phyloP scores from a whole-genome alignment of 2,329 filamentous ascomycete species.

The Amphichorda felina region DNA sequence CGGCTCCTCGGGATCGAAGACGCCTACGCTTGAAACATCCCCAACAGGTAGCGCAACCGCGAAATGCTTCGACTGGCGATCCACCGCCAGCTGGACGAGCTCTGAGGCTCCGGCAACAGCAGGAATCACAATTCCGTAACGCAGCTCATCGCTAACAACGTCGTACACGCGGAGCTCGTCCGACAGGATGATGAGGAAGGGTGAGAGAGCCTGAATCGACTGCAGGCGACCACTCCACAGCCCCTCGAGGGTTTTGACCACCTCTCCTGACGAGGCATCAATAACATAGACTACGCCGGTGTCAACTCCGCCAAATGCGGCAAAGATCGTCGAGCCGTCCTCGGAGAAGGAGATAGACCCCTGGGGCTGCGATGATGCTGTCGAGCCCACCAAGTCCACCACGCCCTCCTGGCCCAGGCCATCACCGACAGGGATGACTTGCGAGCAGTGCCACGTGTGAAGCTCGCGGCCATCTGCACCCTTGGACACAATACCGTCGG shows the following conservation, averaged over 20 bases:
- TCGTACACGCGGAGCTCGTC: constrained; percentile 71
- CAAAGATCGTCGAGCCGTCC: constrained; percentile 74
- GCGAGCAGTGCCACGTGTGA: constrained; percentile 64
- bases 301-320: constrained; percentile 42
- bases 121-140: constrained; percentile 50
- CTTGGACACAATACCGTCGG: constrained; percentile 54
- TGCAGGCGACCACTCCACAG: constrained; percentile 55
- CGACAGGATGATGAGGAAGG: constrained; percentile 65
- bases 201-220: constrained; percentile 59
- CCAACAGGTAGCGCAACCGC: constrained; percentile 43
- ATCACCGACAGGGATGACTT: constrained; percentile 41
- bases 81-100: constrained; percentile 59
- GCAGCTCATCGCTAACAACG: constrained; percentile 64
- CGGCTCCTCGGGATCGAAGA: constrained; percentile 53
- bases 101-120: constrained; percentile 24
- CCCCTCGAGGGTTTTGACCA: constrained; percentile 56
- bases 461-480: constrained; percentile 45
- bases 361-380: constrained; percentile 25
- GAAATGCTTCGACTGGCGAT: constrained; percentile 52
- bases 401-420: constrained; percentile 29
- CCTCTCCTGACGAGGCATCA: constrained; percentile 54
- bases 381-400: constrained; percentile 13
- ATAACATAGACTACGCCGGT: constrained; percentile 62
- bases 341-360: constrained; percentile 69
- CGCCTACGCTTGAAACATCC: constrained; percentile 42